phyloP scores from a whole-genome alignment of 1,284 basidiomycete genomes.

The Anthracocystis setariae region DNA sequence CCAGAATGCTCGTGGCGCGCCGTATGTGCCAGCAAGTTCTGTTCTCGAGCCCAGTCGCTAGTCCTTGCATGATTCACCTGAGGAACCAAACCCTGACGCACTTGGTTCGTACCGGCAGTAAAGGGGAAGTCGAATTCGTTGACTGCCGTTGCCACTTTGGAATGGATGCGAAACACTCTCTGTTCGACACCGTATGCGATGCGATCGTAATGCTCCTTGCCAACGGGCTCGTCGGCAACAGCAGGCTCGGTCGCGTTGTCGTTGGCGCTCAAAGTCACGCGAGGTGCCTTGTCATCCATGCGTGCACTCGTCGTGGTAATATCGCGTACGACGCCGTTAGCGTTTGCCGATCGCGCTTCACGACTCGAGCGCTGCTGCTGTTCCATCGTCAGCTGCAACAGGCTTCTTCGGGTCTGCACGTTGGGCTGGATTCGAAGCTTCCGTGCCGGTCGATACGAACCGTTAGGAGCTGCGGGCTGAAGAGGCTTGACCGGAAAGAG shows the following conservation, averaged over 20 bases:
- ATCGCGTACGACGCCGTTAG: constrained; percentile 1
- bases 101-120: constrained; percentile 7
- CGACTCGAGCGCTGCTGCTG: constrained; percentile 13
- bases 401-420: constrained; percentile 27
- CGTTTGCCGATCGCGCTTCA: constrained; percentile 11
- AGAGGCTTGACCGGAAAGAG: constrained; percentile 6
- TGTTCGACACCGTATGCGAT: constrained; percentile 20
- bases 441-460: constrained; percentile 13
- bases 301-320: no score
- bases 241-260: not conserved
- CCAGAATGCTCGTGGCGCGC: constrained; percentile 3
- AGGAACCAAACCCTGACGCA: not conserved
- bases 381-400: constrained; percentile 32
- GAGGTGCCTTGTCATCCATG: not conserved
- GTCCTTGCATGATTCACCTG: constrained; percentile 28
- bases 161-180: constrained; percentile 25
- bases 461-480: not conserved
- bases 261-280: not conserved
- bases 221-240: not conserved
- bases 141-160: not conserved
- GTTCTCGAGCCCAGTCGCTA: constrained; percentile 39
- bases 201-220: constrained; percentile 15
- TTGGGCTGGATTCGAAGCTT: constrained; percentile 35
- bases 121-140: constrained; percentile 13
- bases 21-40: constrained; percentile 11